These are phyloP conservation scores for Thamnidium elegans DNA, from an alignment of 192 early-diverging fungal species.

Conservation along the genomic window DNA sequence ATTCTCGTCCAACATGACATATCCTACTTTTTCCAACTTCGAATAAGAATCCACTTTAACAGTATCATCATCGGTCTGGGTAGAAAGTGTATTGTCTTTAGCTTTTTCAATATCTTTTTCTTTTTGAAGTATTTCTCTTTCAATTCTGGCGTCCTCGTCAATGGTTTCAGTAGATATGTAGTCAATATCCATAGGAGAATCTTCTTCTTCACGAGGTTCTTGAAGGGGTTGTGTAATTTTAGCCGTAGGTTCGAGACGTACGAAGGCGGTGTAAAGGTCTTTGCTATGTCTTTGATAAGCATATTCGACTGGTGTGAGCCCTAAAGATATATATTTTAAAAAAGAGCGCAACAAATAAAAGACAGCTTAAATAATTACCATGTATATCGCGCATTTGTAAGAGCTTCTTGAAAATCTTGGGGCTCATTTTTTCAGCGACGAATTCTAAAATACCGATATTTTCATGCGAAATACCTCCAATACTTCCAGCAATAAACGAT, in stretches of 20 bases:
- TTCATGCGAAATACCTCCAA: conserved; percentile 19
- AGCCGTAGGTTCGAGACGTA: background rate
- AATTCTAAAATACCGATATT: conserved; percentile 15
- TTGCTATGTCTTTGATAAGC: conserved; percentile 4
- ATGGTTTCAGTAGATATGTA: conserved; percentile 28
- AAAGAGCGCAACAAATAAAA: background rate
- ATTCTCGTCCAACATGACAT: conserved; percentile 25
- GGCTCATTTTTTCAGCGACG: background rate
- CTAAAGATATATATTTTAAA: background rate
- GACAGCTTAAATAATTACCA: conserved; percentile 11
- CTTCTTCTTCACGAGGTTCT: conserved; percentile 32
- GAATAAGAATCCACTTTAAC: conserved; percentile 29
- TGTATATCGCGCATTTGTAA: conserved; percentile 5
- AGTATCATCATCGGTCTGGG: conserved; percentile 22
- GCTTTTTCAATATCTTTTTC: conserved; percentile 19
- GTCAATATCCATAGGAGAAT: conserved; percentile 25
- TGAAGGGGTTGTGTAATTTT: background rate
- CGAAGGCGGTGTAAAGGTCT: background rate
- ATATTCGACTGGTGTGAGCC: conserved; percentile 13
- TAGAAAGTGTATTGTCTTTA: background rate
- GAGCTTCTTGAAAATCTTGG: conserved; percentile 3
- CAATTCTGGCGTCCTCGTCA: conserved; percentile 34
- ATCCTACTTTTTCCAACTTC: conserved; percentile 25
- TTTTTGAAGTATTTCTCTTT: conserved; percentile 18
- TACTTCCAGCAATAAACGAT: background rate